A percentile compares a stretch with the other conserved stretches of the same genome.
These are phyloP conservation scores for Mollisia scopiformis DNA, from an alignment of 2,329 filamentous ascomycete genomes.

Conservation along the genomic window DNA sequence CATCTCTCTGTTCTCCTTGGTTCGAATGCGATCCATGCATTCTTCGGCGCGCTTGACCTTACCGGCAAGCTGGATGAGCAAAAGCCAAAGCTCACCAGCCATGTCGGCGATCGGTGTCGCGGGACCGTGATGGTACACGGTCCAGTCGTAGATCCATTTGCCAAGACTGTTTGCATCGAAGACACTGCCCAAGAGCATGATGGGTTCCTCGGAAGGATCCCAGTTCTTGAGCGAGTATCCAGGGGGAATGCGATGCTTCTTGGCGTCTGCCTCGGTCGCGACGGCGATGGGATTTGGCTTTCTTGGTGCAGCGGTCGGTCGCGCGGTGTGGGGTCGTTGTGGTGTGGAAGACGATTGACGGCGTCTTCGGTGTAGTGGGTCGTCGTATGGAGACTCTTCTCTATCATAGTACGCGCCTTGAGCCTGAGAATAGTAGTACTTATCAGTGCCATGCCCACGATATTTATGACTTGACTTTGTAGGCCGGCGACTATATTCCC, in stretches of 20 bases:
- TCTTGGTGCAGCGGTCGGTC: conserved; percentile 31
- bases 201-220: conserved; percentile 93
- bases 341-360: conserved; percentile 36
- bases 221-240: conserved; percentile 98
- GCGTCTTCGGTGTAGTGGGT: conserved; percentile 29
- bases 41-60: conserved; percentile 93
- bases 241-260: conserved; percentile 74
- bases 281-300: conserved; percentile 43
- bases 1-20: conserved; percentile 74
- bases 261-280: conserved; percentile 63
- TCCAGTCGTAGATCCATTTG: conserved; percentile 99
- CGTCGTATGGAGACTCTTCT: conserved; percentile 29
- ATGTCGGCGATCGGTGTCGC: conserved; percentile 85
- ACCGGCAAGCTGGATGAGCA: conserved; percentile 89
- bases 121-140: conserved; percentile 84
- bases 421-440: conserved; percentile 37
- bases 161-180: conserved; percentile 97
- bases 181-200: conserved; percentile 91
- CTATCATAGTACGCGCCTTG: conserved; percentile 34
- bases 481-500: conserved; percentile 28
- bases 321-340: conserved; percentile 32
- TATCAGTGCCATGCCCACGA: conserved; percentile 40
- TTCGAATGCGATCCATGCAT: conserved; percentile 71
- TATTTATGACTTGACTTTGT: conserved; percentile 36
- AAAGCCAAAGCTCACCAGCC: conserved; percentile 92